Conservation (phyloP, 345 rosid species). For the Murraya koenigii region DNA sequence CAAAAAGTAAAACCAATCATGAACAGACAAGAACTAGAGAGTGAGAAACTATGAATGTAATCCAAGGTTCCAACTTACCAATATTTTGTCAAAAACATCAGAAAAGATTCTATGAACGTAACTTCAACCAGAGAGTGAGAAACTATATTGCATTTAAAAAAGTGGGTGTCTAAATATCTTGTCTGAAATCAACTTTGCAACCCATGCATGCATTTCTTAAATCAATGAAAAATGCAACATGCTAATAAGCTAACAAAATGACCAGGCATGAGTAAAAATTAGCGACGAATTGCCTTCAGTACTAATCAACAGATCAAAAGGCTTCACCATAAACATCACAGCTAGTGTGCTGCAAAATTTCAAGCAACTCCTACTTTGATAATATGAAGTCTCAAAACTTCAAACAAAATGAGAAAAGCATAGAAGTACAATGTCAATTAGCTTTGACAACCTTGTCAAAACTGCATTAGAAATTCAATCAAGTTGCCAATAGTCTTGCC, state of each 20-base stretch:
- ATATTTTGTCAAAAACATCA: neutral
- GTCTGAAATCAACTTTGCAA: neutral
- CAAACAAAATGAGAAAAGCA: neutral
- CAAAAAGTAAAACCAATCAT: conserved; percentile 29
- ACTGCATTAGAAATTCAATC: neutral
- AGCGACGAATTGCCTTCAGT: neutral
- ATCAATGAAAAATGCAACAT: neutral
- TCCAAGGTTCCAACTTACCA: too few species aligned
- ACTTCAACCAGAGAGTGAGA: neutral
- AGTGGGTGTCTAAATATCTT: neutral
- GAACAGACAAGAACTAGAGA: conserved; percentile 30
- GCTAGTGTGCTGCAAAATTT: neutral
- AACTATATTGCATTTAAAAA: neutral
- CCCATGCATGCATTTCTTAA: neutral
- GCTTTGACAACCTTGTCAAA: neutral
- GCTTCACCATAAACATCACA: neutral
- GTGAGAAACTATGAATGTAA: too few species aligned
- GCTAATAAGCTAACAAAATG: neutral
- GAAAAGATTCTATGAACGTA: neutral
- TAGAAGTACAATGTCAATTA: neutral
- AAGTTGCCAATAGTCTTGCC: neutral
- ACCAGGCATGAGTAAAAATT: neutral
- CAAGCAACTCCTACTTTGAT: neutral
- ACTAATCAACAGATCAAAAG: neutral
- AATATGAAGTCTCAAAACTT: neutral